phyloP scores from a whole-genome alignment of 2,329 filamentous ascomycete genomes.

The Rosellinia necatrix region DNA sequence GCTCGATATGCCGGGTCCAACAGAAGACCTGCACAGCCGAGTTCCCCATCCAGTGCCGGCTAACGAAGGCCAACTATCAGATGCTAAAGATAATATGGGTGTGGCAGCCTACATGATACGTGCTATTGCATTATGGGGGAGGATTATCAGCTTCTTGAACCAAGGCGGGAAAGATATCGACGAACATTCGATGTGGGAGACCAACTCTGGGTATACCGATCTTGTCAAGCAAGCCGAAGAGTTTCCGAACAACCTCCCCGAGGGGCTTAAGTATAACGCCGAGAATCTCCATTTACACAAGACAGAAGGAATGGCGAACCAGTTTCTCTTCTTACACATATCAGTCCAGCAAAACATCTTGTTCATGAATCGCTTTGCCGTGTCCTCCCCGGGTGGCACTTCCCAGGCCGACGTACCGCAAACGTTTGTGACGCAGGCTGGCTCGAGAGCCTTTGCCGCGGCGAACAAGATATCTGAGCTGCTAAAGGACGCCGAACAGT shows the following conservation, averaged over 20 bases:
- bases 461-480: conserved; percentile 86
- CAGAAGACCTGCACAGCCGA: conserved; percentile 78
- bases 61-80: conserved; percentile 66
- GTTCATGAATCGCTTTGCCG: conserved; percentile 87
- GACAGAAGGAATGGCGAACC: conserved; percentile 83
- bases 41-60: conserved; percentile 65
- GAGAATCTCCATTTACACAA: conserved; percentile 87
- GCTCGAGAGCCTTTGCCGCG: conserved; percentile 76
- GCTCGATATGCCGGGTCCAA: conserved; percentile 86
- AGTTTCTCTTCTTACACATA: conserved; percentile 92
- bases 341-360: conserved; percentile 86
- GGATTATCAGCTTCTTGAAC: conserved; percentile 87
- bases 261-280: conserved; percentile 70
- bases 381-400: conserved; percentile 69
- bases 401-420: conserved; percentile 73
- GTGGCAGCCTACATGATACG: conserved; percentile 90
- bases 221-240: conserved; percentile 74
- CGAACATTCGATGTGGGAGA: conserved; percentile 76
- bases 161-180: conserved; percentile 85
- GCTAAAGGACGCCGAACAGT: conserved; percentile 77
- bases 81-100: conserved; percentile 85
- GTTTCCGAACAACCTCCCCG: conserved; percentile 71
- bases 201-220: conserved; percentile 74
- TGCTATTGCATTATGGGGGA: conserved; percentile 85
- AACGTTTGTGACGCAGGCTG: conserved; percentile 76